Percentiles rank a stretch among this genome's conserved stretches.
phyloP scores from a whole-genome alignment of 805 yeast species.

The Grigorovia humatica region DNA sequence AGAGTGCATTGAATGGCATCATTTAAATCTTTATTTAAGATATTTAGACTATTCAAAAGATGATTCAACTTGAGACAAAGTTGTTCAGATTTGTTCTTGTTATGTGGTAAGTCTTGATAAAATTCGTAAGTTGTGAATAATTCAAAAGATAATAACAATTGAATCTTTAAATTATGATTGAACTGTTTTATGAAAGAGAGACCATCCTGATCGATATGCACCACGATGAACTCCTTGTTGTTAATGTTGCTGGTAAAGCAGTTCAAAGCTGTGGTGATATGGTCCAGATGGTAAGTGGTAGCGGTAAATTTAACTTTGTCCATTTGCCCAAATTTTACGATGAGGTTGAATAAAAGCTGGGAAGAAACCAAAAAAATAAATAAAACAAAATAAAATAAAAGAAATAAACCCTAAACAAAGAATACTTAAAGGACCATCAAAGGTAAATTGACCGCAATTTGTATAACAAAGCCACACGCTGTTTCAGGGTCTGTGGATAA shows the following conservation, averaged over 20 bases:
- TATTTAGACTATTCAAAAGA: slow-evolving; percentile 41
- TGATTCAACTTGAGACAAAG: slow-evolving; percentile 37
- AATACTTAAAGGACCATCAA: no score
- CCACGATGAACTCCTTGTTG: slow-evolving; percentile 27
- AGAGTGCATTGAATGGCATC: slow-evolving; percentile 39
- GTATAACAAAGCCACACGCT: neutral
- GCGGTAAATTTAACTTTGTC: slow-evolving; percentile 30
- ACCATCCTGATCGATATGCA: slow-evolving; percentile 42
- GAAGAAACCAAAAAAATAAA: no score
- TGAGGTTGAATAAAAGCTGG: neutral
- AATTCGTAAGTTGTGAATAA: slow-evolving; percentile 23
- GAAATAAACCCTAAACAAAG: no score
- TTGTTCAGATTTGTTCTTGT: slow-evolving; percentile 10
- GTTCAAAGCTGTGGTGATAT: slow-evolving; percentile 36
- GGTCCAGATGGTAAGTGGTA: slow-evolving; percentile 36
- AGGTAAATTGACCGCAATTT: no score
- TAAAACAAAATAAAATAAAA: no score
- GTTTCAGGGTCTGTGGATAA: no score
- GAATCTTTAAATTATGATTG: slow-evolving; percentile 31
- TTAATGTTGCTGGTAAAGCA: slow-evolving; percentile 33
- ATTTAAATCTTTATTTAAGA: slow-evolving; percentile 28
- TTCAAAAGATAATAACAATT: slow-evolving; percentile 27
- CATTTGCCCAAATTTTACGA: neutral
- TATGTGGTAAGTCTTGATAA: slow-evolving; percentile 7
- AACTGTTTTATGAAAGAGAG: slow-evolving; percentile 40